Percentiles rank a stretch among this genome's conserved stretches.
Evolutionary conservation across 176 grass and related monocot species (phyloP).

Genomic region (Pharus latifolius): DNA sequence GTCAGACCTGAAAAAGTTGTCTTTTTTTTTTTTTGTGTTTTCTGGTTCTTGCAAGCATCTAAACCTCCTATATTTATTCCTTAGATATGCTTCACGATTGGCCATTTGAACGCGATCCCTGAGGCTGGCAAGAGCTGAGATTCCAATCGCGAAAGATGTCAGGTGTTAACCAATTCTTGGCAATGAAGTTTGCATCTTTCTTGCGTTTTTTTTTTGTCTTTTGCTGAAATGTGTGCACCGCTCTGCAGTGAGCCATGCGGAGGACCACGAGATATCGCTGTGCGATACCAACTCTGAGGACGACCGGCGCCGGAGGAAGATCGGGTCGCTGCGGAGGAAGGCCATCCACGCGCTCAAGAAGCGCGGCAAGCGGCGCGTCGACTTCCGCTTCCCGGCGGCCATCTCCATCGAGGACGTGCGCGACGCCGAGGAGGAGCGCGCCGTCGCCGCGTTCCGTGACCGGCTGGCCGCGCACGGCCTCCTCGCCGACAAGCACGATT

Average conservation of each 20-base stretch:
- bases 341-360: constrained; percentile 72
- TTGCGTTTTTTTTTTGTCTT: neutral
- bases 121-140: neutral
- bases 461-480: constrained; percentile 27
- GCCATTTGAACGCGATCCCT: neutral
- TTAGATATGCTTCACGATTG: neutral
- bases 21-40: neutral
- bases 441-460: constrained; percentile 37
- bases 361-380: constrained; percentile 51
- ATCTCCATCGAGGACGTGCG: constrained; percentile 48
- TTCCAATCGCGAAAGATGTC: constrained; percentile 7
- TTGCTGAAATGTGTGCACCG: neutral
- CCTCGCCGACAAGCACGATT: constrained; percentile 43
- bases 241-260: constrained; percentile 41
- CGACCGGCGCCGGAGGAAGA: constrained; percentile 63
- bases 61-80: neutral
- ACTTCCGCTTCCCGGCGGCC: constrained; percentile 60
- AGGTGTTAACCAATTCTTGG: neutral
- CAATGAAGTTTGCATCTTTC: neutral
- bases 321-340: constrained; percentile 69
- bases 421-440: constrained; percentile 43
- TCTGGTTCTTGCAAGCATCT: neutral
- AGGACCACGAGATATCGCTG: constrained; percentile 46
- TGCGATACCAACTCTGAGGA: constrained; percentile 70
- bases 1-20: neutral